Evolutionary conservation across 805 yeast species (phyloP).

Genomic region (Dipodascus albidus): DNA sequence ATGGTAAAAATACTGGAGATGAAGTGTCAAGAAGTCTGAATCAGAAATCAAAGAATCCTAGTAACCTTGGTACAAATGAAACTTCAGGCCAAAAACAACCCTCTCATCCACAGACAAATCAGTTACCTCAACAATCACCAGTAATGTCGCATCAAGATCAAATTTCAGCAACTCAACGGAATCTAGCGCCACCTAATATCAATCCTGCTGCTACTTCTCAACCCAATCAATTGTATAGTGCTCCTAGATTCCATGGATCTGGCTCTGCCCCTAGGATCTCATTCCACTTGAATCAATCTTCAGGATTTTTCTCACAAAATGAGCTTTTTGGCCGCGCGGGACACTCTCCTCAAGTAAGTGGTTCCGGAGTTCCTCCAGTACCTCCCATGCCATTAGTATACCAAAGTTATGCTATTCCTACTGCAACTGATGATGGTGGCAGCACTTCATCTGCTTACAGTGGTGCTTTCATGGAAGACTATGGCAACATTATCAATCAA

Average conservation of each 20-base stretch:
- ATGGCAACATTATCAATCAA: background rate
- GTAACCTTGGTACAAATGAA: background rate
- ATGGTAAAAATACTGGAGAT: no score
- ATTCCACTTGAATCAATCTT: slow-evolving; percentile 8
- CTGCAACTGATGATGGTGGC: background rate
- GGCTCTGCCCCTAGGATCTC: slow-evolving; percentile 9
- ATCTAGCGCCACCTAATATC: background rate
- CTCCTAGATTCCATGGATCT: background rate
- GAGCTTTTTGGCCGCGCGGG: background rate
- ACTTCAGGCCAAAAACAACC: background rate
- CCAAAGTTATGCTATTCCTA: background rate
- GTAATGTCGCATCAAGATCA: background rate
- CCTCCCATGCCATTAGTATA: background rate
- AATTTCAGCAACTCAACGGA: background rate
- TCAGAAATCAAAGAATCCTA: background rate
- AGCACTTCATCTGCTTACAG: background rate
- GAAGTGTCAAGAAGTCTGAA: background rate
- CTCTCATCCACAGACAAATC: background rate
- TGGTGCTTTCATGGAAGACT: background rate
- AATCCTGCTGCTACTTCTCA: background rate
- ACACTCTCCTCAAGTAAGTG: background rate
- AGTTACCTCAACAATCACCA: background rate
- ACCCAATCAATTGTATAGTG: background rate
- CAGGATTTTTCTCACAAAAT: slow-evolving; percentile 4
- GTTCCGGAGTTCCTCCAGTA: background rate